Evolutionary conservation across 2,329 filamentous ascomycete genomes (phyloP).

Genomic region (Cytospora chrysosperma): DNA sequence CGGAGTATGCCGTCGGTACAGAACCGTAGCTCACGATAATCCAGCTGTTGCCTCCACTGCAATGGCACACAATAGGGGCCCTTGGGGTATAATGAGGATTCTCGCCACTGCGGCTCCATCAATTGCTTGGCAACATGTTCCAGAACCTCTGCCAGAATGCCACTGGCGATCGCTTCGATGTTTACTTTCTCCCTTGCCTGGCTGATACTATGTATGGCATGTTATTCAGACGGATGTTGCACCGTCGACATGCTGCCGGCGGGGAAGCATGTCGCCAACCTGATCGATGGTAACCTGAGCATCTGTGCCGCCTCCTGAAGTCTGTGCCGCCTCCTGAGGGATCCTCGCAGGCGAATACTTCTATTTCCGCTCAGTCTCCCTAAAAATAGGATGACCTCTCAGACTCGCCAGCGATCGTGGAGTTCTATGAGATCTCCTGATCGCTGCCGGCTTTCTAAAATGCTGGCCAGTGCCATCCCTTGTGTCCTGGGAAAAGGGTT

Average conservation of each 20-base stretch:
- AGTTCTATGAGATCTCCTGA: neutral
- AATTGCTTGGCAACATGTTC: neutral
- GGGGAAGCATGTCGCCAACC: neutral
- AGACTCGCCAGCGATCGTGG: neutral
- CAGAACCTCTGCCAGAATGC: constrained; percentile 10
- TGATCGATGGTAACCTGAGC: neutral
- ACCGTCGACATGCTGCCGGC: neutral
- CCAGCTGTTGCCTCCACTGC: neutral
- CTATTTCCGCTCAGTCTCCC: neutral
- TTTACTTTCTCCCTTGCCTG: neutral
- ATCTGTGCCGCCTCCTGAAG: neutral
- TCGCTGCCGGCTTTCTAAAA: neutral
- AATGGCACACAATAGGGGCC: neutral
- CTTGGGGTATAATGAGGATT: neutral
- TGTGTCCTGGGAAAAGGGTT: neutral
- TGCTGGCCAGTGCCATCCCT: neutral
- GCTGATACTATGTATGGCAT: neutral
- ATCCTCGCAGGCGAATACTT: neutral
- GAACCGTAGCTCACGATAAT: neutral
- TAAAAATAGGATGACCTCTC: neutral
- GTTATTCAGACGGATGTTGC: neutral
- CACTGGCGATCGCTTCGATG: neutral
- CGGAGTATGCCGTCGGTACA: neutral
- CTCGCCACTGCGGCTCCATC: neutral
- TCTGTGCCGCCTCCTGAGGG: neutral